Base-by-base conservation (phyloP, 352 stramenopile species). In the Phytophthora pinifolia region DNA sequence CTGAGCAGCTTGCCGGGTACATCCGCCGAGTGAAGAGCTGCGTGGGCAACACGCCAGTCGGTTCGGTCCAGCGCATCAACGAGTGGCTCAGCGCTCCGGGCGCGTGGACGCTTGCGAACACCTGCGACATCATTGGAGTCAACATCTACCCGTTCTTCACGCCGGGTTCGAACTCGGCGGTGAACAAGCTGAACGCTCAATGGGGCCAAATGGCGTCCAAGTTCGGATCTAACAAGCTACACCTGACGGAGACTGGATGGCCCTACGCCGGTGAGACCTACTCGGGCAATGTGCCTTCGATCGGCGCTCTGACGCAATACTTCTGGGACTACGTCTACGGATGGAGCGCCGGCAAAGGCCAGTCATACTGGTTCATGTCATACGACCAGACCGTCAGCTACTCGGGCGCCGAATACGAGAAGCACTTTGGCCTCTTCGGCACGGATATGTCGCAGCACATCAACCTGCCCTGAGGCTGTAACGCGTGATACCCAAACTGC, bases 91-190 rank as follows among this genome's bases (percentile, higher is more conserved):
- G 56, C 17, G 64, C 67, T 6, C 22, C 57, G 9, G 64, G 59
- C n/a, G 55, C 62, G 4, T 60, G 50, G 3, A 35, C 57, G 35
- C 46, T 86, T 38, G 79, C 45, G 10, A 67, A 61, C 30, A 59
- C 68, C 41, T 54, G 35, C 20, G 56, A 65, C 22, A 13, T 59
- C 33, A 54, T 65, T 25, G 76, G 57, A 25, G 73, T 78, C 49
- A 86, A 86, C 63, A 82, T 86, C 54, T 82, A 86, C 63, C 71
- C 76, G 45, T 86, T 86, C 71, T 86, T 82, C 58, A 75, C 75
- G 13, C 41, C 41, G 6, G 57, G 57, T 3, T 36, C 44, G 12
- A 36, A 65, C 39, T 41, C 29, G 10, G 62, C 74, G 13, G 59
- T 84, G n/a, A 59, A 70, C 6, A 77, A 79, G 55, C 52, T 84